Evolutionary conservation across 768 basidiomycete species (phyloP).

Genomic region (Amanita polypyramis): DNA sequence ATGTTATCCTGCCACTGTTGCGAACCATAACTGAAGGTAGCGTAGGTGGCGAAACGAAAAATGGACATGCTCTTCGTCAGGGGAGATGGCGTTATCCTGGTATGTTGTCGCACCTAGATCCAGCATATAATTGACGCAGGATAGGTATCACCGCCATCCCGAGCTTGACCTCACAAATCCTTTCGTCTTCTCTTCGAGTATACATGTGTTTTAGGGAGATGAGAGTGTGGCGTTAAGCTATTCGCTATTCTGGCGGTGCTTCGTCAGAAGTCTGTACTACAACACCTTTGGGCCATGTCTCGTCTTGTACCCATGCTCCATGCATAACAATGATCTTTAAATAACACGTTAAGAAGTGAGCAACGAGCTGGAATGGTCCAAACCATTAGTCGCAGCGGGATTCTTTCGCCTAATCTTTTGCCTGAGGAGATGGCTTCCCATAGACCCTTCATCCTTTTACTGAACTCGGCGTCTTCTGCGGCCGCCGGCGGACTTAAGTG

Average conservation of each 20-base stretch:
- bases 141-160: slow-evolving; percentile 75
- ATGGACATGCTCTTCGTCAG: slow-evolving; percentile 98
- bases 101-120: slow-evolving; percentile 26
- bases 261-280: slow-evolving; percentile 57
- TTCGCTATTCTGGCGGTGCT: slow-evolving; percentile 15
- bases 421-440: slow-evolving; percentile 56
- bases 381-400: slow-evolving; percentile 61
- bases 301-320: slow-evolving; percentile 66
- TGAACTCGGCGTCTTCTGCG: slow-evolving; percentile 38
- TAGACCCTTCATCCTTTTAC: slow-evolving; percentile 48
- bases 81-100: slow-evolving; percentile 95
- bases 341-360: slow-evolving; percentile 11
- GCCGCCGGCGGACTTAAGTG: slow-evolving; percentile 37
- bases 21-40: background rate
- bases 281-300: slow-evolving; percentile 63
- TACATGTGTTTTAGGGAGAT: background rate
- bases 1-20: slow-evolving; percentile 12
- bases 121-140: slow-evolving; percentile 7
- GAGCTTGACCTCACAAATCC: slow-evolving; percentile 48
- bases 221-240: slow-evolving; percentile 2
- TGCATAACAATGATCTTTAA: slow-evolving; percentile 62
- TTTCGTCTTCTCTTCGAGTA: no score
- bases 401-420: slow-evolving; percentile 40
- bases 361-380: slow-evolving; percentile 18
- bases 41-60: slow-evolving; percentile 82